Evolutionary conservation across 1,139 yeast genomes (phyloP), one percentile per base, ranked within the genome.

Genomic region (Nakaseomyces glabratus): DNA sequence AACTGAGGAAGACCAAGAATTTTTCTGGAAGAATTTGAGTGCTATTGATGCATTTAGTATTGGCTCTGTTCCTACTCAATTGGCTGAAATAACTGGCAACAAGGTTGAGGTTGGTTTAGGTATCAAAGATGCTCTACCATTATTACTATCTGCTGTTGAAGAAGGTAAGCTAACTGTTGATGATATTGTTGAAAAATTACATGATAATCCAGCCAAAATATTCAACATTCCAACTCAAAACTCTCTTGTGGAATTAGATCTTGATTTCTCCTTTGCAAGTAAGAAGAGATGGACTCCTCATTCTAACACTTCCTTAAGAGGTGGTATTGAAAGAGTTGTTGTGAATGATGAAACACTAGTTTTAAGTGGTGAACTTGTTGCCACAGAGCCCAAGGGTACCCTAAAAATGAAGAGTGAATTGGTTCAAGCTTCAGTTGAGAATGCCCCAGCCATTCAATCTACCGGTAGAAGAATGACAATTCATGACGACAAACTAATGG

Each of bases 261-360:
- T 84, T 49, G 96, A 85, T 61, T 65, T 67, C 42, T 55, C 69
- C 18, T 65, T 70, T 44, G 63, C 66, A 50, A 58, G 62, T 41
- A 46, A 64, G 28, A 49, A 61, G 30, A 50, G 67, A 39, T 73
- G 76, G 71, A 65, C 78, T 37, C 78, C 80, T 42, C 67, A 71
- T 49, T 57, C 61, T 37, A 61, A 65, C 51, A 63, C 66, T 46
- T 63, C 67, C 35, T 66, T 82, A 53, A 68, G 65, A 43, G 97
- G 96, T 43, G 77, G 84, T 47, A 79, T 90, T 51, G 95, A 85
- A 62, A 76, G 97, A 58, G 97, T 90, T 36, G 71, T 78, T 44
- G 68, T 82, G 58, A 75, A 77, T 47, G 79, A 76, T 43, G 78
- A 78, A 57, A 82, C 95, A 38, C 84, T 80, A 41, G 80, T 85